Evolutionary conservation across 1,284 basidiomycete species (phyloP).

Genomic region (Puccinia horiana): DNA sequence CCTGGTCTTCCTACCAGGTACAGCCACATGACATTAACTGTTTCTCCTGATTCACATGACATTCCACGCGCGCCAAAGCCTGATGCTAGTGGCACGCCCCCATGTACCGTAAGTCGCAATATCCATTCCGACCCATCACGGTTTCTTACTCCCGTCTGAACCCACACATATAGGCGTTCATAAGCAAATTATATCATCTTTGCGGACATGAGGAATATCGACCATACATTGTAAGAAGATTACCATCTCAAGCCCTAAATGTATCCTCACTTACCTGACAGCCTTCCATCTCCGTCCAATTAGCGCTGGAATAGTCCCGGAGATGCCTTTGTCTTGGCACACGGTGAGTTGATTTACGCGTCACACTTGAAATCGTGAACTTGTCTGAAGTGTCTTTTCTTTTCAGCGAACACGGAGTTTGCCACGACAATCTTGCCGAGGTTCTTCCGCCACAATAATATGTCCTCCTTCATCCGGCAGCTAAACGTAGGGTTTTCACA

Average conservation of each 20-base stretch:
- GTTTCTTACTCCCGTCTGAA: background rate
- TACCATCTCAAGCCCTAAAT: too few species aligned
- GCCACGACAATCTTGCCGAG: conserved; percentile 83
- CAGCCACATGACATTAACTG: background rate
- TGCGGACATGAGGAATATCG: conserved; percentile 45
- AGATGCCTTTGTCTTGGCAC: conserved; percentile 48
- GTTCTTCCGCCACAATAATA: conserved; percentile 96
- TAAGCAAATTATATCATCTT: conserved; percentile 48
- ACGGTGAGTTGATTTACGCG: background rate
- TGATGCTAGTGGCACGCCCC: background rate
- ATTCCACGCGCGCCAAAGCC: conserved; percentile 16
- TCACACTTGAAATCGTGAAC: background rate
- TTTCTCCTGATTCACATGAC: conserved; percentile 8
- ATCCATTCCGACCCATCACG: background rate
- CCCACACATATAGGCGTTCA: conserved; percentile 40
- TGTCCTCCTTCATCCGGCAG: conserved; percentile 89
- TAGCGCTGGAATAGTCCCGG: conserved; percentile 46
- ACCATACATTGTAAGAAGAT: conserved; percentile 36
- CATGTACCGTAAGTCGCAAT: conserved; percentile 30
- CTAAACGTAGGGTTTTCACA: conserved; percentile 65
- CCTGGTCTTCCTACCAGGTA: conserved; percentile 9
- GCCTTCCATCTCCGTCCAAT: background rate
- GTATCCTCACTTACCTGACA: background rate
- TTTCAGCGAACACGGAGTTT: conserved; percentile 61
- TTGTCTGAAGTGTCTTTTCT: background rate